Base-by-base conservation (phyloP, 108 stramenopile species). In the Nitzschia palea region DNA sequence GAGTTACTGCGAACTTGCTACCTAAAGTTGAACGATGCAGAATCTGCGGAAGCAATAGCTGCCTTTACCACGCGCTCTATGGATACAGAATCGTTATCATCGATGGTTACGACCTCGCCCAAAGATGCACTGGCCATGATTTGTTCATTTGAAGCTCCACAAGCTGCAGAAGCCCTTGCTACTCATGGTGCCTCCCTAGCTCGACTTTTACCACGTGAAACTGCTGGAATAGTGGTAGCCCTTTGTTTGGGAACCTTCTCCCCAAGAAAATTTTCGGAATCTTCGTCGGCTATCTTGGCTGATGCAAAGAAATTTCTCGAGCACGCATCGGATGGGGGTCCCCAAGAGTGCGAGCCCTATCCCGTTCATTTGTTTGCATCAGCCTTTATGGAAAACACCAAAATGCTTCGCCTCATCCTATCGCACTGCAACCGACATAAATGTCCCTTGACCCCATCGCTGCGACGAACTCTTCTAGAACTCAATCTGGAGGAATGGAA, bases 401-500 rank as follows among this genome's bases (percentile, higher is more conserved):
- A 86, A 63, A 80, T 91, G 40, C 63, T 94, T 29, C 89, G 93
- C 6, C 55, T 94, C 27, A 87, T 94, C 60, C 55, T 94, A 62
- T 80, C 93, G 0, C 87, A 90, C 71, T 91, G 89, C 62, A 84
- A 89, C 40, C 82, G 87, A 26, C 88, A 83, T 65, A 87, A 84
- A 44, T 89, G 85, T 68, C 61, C 63, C 1, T 63, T 94, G 52
- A 86, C 84, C 6, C 89, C 89, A 14, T 82, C 77, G 27, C 71
- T 94, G n/a, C 73, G 86, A 52, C 71, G 89, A 27, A 88, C 87
- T 4, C 63, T 89, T 58, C 69, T 94, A 43, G 93, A 94, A 62
- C 62, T 94, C 45, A 91, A 89, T 30, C 70, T 94, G 55, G 85
- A 80, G 31, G 93, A 94, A 73, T 94, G 93, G 93, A 88, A 88